Percentiles rank a stretch among this genome's conserved stretches.
Evolutionary conservation across 2,329 filamentous ascomycete species (phyloP).

Genomic region (Pyrenochaeta sp.): DNA sequence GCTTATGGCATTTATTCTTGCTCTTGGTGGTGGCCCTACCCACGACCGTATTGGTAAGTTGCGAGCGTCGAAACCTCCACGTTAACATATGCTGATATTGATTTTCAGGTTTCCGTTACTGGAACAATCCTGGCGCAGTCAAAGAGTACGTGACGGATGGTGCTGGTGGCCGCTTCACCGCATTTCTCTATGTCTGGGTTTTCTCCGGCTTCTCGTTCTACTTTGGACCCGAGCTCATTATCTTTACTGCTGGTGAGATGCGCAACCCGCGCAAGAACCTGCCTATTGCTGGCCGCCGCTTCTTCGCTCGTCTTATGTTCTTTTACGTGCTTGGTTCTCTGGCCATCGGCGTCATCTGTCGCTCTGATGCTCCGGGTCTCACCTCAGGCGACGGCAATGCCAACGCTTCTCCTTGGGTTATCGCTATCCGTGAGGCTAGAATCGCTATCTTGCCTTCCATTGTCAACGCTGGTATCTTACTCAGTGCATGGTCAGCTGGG

Average conservation of each 20-base stretch:
- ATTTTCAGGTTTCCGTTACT: constrained; percentile 73
- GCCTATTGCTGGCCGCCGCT: constrained; percentile 60
- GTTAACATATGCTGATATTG: too few species aligned
- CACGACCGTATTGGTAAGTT: constrained; percentile 64
- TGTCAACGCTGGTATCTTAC: constrained; percentile 20
- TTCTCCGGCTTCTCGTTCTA: constrained; percentile 50
- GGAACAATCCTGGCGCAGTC: constrained; percentile 69
- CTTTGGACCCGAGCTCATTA: constrained; percentile 60
- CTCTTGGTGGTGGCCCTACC: constrained; percentile 57
- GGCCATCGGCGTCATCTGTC: constrained; percentile 63
- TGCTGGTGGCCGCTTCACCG: constrained; percentile 65
- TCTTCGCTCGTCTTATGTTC: constrained; percentile 54
- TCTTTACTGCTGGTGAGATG: constrained; percentile 70
- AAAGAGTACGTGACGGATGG: constrained; percentile 68
- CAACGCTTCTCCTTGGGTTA: constrained; percentile 58
- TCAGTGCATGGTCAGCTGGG: constrained; percentile 16
- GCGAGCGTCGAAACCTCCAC: too few species aligned
- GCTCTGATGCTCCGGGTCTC: constrained; percentile 49
- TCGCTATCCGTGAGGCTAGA: constrained; percentile 54
- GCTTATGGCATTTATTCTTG: constrained; percentile 5
- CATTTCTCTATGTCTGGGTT: constrained; percentile 62
- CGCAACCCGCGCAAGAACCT: constrained; percentile 70
- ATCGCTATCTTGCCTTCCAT: constrained; percentile 41
- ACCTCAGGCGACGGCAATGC: constrained; percentile 38
- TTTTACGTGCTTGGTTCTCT: constrained; percentile 56